Evolutionary conservation across 176 grass and related monocot species (phyloP).

Genomic region (Bromus sterilis): DNA sequence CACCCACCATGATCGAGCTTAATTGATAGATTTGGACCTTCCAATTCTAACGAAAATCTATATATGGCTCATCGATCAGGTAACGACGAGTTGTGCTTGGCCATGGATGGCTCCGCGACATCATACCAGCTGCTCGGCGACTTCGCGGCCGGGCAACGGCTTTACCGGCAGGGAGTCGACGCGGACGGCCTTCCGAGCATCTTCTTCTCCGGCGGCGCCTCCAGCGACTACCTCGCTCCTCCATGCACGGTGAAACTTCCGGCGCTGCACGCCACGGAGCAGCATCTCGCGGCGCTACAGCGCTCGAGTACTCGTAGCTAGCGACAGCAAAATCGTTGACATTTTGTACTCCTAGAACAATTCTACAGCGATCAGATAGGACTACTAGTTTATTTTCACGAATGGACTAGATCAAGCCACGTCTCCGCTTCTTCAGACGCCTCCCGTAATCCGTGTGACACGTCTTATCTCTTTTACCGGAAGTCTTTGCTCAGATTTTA

Average conservation of each 20-base stretch:
- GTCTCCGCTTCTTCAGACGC: too few species aligned
- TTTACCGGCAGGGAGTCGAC: slow-evolving; percentile 34
- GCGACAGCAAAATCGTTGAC: background rate
- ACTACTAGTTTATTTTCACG: too few species aligned
- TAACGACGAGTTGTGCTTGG: slow-evolving; percentile 47
- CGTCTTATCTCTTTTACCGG: too few species aligned
- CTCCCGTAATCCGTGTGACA: too few species aligned
- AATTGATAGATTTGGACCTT: background rate
- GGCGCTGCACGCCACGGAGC: slow-evolving; percentile 35
- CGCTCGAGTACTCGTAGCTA: background rate
- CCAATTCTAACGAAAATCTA: background rate
- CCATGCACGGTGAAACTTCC: slow-evolving; percentile 43
- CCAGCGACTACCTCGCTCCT: background rate
- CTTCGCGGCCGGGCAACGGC: slow-evolving; percentile 68
- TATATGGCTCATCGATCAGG: slow-evolving; percentile 24
- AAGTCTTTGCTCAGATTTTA: too few species aligned
- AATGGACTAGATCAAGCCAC: too few species aligned
- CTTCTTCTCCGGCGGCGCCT: slow-evolving; percentile 25
- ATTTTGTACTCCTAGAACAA: background rate
- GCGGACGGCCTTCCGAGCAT: slow-evolving; percentile 29
- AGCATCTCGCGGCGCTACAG: slow-evolving; percentile 27
- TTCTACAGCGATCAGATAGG: too few species aligned
- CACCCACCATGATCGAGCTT: background rate
- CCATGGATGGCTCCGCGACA: slow-evolving; percentile 73
- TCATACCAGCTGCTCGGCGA: slow-evolving; percentile 77